Percentiles rank a stretch among this genome's conserved stretches.
Conservation (phyloP, 768 basidiomycete genomes). For the Panellus pusillus region DNA sequence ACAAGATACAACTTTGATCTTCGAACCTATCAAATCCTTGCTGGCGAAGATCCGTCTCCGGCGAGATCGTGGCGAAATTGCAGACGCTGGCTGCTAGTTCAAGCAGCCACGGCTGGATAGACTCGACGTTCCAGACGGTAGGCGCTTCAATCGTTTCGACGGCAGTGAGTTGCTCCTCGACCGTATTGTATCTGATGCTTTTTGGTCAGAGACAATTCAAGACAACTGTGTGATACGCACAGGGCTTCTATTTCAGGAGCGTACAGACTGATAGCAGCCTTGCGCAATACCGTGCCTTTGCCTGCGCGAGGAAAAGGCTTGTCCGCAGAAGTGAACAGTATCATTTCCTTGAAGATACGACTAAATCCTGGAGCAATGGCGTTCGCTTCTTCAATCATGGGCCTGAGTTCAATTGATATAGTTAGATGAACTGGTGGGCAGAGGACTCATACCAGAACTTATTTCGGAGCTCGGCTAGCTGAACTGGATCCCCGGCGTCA, state of each 20-base stretch:
- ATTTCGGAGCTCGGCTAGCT: slow-evolving; percentile 30
- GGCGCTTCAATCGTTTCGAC: not conserved
- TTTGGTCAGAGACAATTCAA: no score
- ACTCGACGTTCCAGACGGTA: not conserved
- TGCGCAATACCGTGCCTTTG: slow-evolving; percentile 41
- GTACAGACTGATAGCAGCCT: slow-evolving; percentile 34
- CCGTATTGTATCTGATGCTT: not conserved
- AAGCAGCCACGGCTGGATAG: not conserved
- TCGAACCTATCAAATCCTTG: slow-evolving; percentile 14
- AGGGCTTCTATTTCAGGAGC: slow-evolving; percentile 38
- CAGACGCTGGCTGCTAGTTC: not conserved
- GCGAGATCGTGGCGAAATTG: not conserved
- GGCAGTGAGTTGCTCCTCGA: not conserved
- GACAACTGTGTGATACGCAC: not conserved
- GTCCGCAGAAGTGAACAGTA: slow-evolving; percentile 33
- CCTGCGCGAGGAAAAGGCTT: slow-evolving; percentile 35
- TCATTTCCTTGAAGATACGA: slow-evolving; percentile 42
- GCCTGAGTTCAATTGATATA: slow-evolving; percentile 15
- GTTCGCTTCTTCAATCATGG: slow-evolving; percentile 34
- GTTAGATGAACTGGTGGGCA: not conserved
- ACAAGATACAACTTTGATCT: no score
- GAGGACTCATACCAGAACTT: slow-evolving; percentile 27
- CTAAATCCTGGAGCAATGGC: slow-evolving; percentile 31
- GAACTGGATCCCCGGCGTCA: slow-evolving; percentile 24
- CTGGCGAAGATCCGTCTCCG: not conserved